Conservation (phyloP, 1,284 basidiomycete species). For the Neotropicomus parvogracilis region DNA sequence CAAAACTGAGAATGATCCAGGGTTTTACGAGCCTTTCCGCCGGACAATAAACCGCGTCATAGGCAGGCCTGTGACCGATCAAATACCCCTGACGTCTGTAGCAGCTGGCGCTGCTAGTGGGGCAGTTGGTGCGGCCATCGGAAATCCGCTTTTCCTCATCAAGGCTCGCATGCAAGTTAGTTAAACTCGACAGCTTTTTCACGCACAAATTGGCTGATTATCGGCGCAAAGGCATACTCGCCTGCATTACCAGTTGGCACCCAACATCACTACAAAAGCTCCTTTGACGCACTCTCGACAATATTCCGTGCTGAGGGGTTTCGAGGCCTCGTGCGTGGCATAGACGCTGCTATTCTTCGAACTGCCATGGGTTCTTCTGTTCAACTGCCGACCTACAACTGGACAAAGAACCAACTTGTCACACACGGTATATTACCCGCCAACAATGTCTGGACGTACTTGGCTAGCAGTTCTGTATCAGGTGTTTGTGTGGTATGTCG, state of each 20-base stretch:
- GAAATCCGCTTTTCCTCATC: constrained; percentile 93
- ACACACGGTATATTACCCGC: constrained; percentile 61
- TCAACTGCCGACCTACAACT: constrained; percentile 94
- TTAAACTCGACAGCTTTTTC: constrained; percentile 1
- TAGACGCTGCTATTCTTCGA: constrained; percentile 89
- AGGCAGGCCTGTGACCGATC: constrained; percentile 62
- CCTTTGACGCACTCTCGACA: constrained; percentile 75
- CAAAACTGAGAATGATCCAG: constrained; percentile 38
- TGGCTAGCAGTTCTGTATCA: constrained; percentile 85
- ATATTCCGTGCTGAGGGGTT: constrained; percentile 79
- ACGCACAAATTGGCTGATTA: not conserved
- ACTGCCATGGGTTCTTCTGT: constrained; percentile 93
- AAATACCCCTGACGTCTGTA: constrained; percentile 71
- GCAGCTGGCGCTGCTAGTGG: constrained; percentile 87
- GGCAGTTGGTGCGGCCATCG: constrained; percentile 84
- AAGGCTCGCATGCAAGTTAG: constrained; percentile 95
- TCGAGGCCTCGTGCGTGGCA: constrained; percentile 82
- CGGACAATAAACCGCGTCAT: constrained; percentile 65
- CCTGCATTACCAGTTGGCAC: constrained; percentile 91
- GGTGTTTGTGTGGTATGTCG: constrained; percentile 84
- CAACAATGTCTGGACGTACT: constrained; percentile 83
- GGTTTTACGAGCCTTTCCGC: constrained; percentile 94
- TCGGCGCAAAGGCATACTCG: constrained; percentile 72
- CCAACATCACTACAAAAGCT: constrained; percentile 87
- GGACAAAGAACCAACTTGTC: constrained; percentile 78